Conservation (phyloP, 768 basidiomycete species). For the Xerocomus spinulosus region DNA sequence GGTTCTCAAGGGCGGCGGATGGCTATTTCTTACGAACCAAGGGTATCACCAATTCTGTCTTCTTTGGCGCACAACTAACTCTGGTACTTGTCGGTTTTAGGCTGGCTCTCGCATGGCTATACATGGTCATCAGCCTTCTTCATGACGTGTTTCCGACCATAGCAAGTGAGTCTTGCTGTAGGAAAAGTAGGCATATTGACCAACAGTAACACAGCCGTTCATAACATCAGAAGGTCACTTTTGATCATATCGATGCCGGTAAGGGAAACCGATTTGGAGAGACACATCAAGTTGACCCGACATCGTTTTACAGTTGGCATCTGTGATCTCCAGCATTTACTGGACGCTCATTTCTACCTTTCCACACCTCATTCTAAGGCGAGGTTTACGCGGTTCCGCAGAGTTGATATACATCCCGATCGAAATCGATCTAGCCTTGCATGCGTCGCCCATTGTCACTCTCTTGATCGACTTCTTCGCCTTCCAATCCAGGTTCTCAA, state of each 20-base stretch:
- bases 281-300: background rate
- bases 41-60: constrained; percentile 37
- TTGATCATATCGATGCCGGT: constrained; percentile 68
- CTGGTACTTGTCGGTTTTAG: background rate
- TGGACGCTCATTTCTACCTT: constrained; percentile 57
- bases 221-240: constrained; percentile 51
- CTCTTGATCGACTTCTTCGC: constrained; percentile 65
- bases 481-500: constrained; percentile 54
- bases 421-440: constrained; percentile 57
- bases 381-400: background rate
- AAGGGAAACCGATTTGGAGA: background rate
- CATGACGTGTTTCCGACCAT: constrained; percentile 40
- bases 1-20: constrained; percentile 57
- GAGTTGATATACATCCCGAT: constrained; percentile 43
- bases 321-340: constrained; percentile 57
- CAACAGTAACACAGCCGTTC: constrained; percentile 4
- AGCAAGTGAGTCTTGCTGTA: constrained; percentile 25
- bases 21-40: constrained; percentile 74
- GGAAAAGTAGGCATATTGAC: background rate
- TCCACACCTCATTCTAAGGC: constrained; percentile 52
- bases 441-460: constrained; percentile 55
- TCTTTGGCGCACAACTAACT: background rate
- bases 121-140: constrained; percentile 37
- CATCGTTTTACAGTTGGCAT: constrained; percentile 30
- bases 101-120: constrained; percentile 36